Evolutionary conservation across 495 filamentous ascomycete genomes (phyloP).

Genomic region (Lepraria neglecta): DNA sequence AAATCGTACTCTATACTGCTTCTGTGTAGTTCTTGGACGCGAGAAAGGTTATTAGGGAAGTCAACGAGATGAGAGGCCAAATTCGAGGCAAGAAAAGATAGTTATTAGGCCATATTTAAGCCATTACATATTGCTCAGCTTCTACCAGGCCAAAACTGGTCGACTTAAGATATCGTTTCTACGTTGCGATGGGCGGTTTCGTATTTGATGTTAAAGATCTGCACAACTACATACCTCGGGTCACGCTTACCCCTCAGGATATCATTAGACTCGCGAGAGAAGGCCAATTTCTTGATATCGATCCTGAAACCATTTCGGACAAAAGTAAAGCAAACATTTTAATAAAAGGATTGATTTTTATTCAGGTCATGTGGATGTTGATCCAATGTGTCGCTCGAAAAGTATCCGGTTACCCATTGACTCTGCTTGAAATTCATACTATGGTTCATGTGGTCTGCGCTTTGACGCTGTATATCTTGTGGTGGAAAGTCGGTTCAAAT

Average conservation of each 20-base stretch:
- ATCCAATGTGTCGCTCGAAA: conserved; percentile 29
- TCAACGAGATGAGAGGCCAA: conserved; percentile 11
- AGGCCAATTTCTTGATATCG: conserved; percentile 12
- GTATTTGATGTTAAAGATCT: conserved; percentile 23
- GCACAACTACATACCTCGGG: not conserved
- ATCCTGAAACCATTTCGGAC: conserved; percentile 23
- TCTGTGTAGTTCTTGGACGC: conserved; percentile 2
- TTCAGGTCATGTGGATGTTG: conserved; percentile 36
- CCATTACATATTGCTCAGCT: not conserved
- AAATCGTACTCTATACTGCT: conserved; percentile 23
- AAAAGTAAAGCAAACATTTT: conserved; percentile 35
- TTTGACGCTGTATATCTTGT: conserved; percentile 28
- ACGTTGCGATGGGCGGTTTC: conserved; percentile 39
- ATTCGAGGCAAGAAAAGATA: conserved; percentile 4
- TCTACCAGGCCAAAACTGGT: conserved; percentile 1
- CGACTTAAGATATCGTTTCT: conserved; percentile 30
- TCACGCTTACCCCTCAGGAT: conserved; percentile 26
- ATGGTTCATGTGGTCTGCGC: conserved; percentile 37
- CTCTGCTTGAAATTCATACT: conserved; percentile 36
- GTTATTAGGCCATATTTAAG: not conserved
- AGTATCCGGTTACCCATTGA: conserved; percentile 24
- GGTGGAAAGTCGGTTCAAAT: conserved; percentile 12
- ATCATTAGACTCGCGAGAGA: conserved; percentile 14
- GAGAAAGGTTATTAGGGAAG: not conserved
- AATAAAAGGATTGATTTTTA: conserved; percentile 29